A percentile compares a stretch with the other conserved stretches of the same genome.
Conservation (phyloP, 257 asterid genomes). For the Solanum etuberosum region DNA sequence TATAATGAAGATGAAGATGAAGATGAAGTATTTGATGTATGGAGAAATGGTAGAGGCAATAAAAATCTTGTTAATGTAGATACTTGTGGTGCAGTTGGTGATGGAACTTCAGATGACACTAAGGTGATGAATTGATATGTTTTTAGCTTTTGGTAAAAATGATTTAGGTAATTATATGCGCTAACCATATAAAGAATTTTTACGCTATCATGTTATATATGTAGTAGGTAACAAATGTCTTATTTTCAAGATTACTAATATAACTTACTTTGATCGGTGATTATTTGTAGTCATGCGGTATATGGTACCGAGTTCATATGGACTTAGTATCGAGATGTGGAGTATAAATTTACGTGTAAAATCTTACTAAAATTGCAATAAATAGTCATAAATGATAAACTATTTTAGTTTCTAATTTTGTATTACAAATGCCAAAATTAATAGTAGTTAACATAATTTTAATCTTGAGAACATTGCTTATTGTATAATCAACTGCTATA, state of each 20-base stretch:
- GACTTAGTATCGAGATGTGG: not conserved
- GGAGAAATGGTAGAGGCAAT: conserved; percentile 13
- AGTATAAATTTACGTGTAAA: not conserved
- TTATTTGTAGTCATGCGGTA: not conserved
- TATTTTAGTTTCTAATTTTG: too few species aligned
- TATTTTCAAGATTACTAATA: not conserved
- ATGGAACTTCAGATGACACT: conserved; percentile 85
- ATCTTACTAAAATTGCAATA: not conserved
- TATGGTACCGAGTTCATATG: not conserved
- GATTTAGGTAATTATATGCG: not conserved
- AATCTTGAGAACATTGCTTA: not conserved
- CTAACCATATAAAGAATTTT: not conserved
- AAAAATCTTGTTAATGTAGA: conserved; percentile 70
- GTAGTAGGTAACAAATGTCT: not conserved
- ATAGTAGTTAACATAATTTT: not conserved
- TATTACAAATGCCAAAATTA: not conserved
- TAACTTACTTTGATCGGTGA: not conserved
- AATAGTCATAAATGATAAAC: too few species aligned
- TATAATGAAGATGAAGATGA: conserved; percentile 12
- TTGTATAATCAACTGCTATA: not conserved
- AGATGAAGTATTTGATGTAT: conserved; percentile 28
- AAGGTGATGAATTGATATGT: conserved; percentile 25
- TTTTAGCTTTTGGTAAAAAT: not conserved
- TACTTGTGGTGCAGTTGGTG: conserved; percentile 82
- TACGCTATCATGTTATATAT: not conserved